Evolutionary conservation across 1,139 yeast genomes (phyloP), one percentile per base, ranked within the genome.

Genomic region (Debaryomyces sp.): DNA sequence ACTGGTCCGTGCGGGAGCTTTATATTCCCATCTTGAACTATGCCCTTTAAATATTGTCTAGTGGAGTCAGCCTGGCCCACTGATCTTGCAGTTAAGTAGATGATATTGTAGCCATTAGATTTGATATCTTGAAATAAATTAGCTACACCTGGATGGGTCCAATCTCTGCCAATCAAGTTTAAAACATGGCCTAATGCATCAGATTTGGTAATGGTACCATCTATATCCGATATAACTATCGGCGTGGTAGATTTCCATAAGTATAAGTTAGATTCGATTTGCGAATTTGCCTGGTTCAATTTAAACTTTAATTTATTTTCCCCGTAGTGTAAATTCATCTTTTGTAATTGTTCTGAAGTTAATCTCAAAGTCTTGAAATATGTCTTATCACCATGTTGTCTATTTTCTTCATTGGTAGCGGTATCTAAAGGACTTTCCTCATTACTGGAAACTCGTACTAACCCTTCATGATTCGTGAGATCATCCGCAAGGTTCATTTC

Each of bases 71-170:
- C 96, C 61, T 89, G 96, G 0, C 99, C 99, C 1, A 90, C 97
- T 6, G 96, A 87, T 57, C 99, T 78, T 0, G 99, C 96, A 0
- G 99, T 95, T 57, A 95, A 74, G 66, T 95, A 95, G 80, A 95
- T 80, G 49, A 95, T 86, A 62, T 94, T 91, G 71, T 94, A 95
- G 1, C 99, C 99, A 64, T 95, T 95, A 49, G 79, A 75, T 42
- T 80, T 66, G 54, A 95, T 94, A 66, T 95, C 99, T 24, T 84
- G 84, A 66, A 92, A 95, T 51, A 95, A 73, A 58, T 85, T 86
- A 2, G 97, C 97, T 38, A 95, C 99, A 22, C 99, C 99, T 1
- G 85, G 82, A 64, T 95, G 99, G 0, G 99, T 95, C 99, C 99
- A 95, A 70, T 95, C 99, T 57, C 91, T 81, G 2, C 99, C 99